A percentile compares a stretch with the other conserved stretches of the same genome.
Conservation (phyloP, 1,284 basidiomycete genomes). For the Caloboletus inedulis region DNA sequence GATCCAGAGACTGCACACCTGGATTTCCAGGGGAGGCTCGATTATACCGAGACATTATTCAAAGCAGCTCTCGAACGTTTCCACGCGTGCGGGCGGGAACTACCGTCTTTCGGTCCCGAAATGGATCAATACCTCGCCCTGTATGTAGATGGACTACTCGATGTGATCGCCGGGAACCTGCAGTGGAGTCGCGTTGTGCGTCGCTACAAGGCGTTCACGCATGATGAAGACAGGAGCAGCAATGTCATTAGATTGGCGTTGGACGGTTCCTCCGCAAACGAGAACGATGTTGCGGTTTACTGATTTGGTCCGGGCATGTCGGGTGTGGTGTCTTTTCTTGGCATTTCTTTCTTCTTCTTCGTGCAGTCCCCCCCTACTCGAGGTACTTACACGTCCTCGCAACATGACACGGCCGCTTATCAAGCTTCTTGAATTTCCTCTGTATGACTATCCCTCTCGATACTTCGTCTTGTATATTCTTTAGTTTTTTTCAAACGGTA, state of each 20-base stretch:
- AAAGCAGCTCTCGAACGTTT: slow-evolving; percentile 9
- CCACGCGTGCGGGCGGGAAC: slow-evolving; percentile 1
- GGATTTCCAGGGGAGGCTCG: slow-evolving; percentile 20
- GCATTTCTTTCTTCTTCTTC: background rate
- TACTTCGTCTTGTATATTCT: no score
- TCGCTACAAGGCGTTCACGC: background rate
- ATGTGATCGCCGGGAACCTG: background rate
- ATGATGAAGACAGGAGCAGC: background rate
- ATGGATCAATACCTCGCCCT: background rate
- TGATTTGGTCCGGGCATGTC: background rate
- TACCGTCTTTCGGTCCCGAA: slow-evolving; percentile 7
- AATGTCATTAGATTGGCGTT: background rate
- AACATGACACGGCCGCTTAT: background rate
- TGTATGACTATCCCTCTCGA: no score
- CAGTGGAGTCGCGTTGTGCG: background rate
- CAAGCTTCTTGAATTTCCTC: no score
- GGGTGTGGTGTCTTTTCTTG: background rate
- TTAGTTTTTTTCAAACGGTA: no score
- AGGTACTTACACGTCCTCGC: background rate
- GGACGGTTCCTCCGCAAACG: background rate
- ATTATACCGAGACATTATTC: slow-evolving; percentile 15
- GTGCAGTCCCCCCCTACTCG: background rate
- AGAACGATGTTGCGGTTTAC: background rate
- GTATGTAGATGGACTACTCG: background rate
- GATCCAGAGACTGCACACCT: slow-evolving; percentile 16